Evolutionary conservation across 2,329 filamentous ascomycete genomes (phyloP).

Genomic region (Fusarium sp.): DNA sequence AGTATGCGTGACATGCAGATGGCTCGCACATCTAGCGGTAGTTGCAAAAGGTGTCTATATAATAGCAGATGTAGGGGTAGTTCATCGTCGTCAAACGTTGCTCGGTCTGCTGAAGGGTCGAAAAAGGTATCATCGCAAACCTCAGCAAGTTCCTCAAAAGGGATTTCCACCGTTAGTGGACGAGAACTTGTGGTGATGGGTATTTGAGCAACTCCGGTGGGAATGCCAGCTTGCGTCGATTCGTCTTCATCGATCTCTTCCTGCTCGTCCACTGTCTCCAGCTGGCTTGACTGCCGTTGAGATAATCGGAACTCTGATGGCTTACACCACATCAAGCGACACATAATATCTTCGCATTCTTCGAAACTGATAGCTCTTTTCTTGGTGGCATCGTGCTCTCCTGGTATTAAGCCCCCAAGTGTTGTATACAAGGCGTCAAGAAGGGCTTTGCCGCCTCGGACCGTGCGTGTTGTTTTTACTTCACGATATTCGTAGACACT

Average conservation of each 20-base stretch:
- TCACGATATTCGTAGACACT: conserved; percentile 93
- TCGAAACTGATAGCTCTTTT: conserved; percentile 72
- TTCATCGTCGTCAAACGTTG: conserved; percentile 87
- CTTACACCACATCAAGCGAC: conserved; percentile 82
- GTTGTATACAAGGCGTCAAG: conserved; percentile 77
- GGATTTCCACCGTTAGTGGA: conserved; percentile 71
- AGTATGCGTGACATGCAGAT: conserved; percentile 90
- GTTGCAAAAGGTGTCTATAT: conserved; percentile 79
- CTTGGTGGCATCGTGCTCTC: conserved; percentile 51
- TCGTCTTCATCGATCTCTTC: conserved; percentile 65
- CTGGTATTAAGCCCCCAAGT: conserved; percentile 58
- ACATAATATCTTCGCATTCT: conserved; percentile 84
- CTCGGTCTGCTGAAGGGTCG: conserved; percentile 62
- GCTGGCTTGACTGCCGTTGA: conserved; percentile 56
- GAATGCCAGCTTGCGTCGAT: conserved; percentile 37
- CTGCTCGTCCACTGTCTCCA: conserved; percentile 68
- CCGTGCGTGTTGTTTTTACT: conserved; percentile 76
- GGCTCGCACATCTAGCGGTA: conserved; percentile 86
- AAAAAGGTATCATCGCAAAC: conserved; percentile 84
- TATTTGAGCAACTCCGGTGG: conserved; percentile 56
- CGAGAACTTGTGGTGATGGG: conserved; percentile 62
- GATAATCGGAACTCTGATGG: conserved; percentile 51
- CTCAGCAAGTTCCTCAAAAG: conserved; percentile 78
- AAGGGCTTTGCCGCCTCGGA: conserved; percentile 80
- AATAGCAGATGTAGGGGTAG: conserved; percentile 81